Evolutionary conservation across 2,329 filamentous ascomycete species (phyloP).

Genomic region (Pseudogymnoascus sp.): DNA sequence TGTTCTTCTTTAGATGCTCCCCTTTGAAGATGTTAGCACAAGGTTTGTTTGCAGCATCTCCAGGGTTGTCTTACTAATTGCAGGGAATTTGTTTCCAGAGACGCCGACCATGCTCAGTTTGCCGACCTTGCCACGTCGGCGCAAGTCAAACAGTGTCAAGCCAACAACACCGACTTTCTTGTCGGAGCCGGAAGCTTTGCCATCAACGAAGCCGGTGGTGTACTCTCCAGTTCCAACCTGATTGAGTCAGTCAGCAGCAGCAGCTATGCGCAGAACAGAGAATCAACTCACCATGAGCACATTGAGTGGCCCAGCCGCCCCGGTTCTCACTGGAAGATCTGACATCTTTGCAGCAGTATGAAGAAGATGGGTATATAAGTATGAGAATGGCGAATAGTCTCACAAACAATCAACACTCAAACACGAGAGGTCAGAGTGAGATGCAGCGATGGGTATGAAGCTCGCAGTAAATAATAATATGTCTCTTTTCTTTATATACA

Average conservation of each 20-base stretch:
- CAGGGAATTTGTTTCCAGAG: conserved; percentile 82
- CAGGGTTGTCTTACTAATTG: conserved; percentile 59
- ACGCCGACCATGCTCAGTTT: conserved; percentile 85
- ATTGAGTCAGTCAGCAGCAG: neutral
- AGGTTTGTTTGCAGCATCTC: neutral
- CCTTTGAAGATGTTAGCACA: conserved; percentile 39
- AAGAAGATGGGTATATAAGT: neutral
- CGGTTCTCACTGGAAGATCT: neutral
- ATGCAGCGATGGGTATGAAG: neutral
- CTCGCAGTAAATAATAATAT: neutral
- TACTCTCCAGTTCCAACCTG: conserved; percentile 88
- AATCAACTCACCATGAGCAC: conserved; percentile 26
- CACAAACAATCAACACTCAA: neutral
- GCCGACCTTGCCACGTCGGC: conserved; percentile 79
- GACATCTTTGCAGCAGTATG: neutral
- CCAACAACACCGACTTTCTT: conserved; percentile 96
- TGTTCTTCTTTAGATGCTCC: conserved; percentile 80
- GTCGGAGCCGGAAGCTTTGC: conserved; percentile 76
- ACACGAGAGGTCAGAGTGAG: neutral
- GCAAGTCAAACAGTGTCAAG: conserved; percentile 80
- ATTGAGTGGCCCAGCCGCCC: conserved; percentile 20
- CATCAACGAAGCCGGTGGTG: conserved; percentile 88
- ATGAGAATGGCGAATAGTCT: neutral
- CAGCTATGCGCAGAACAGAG: neutral
- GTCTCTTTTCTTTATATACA: conserved; percentile 4